phyloP scores from a whole-genome alignment of 2,329 filamentous ascomycete genomes.

The Cercospora beticola region DNA sequence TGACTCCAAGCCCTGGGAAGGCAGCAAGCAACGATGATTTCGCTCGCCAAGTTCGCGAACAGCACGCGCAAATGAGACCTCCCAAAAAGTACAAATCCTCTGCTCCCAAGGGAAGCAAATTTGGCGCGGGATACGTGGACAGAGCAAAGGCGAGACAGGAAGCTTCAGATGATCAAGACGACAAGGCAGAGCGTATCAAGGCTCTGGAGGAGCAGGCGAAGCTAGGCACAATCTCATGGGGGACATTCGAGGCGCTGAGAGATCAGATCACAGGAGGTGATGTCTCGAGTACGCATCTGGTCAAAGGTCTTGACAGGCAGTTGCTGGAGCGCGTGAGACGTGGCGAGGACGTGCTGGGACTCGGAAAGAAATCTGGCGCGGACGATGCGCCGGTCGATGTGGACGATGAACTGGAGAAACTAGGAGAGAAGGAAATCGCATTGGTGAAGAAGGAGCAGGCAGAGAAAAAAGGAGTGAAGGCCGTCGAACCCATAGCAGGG shows the following conservation, averaged over 20 bases:
- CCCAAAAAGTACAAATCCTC: conserved; percentile 69
- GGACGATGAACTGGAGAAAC: conserved; percentile 51
- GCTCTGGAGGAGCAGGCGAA: conserved; percentile 80
- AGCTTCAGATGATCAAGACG: conserved; percentile 52
- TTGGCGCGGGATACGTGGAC: conserved; percentile 80
- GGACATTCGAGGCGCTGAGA: conserved; percentile 72
- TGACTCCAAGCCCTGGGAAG: conserved; percentile 79
- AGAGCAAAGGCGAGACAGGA: conserved; percentile 65
- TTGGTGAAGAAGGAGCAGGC: conserved; percentile 61
- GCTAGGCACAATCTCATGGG: conserved; percentile 76
- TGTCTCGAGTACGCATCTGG: conserved; percentile 74
- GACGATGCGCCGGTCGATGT: conserved; percentile 32
- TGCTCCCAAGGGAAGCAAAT: conserved; percentile 77
- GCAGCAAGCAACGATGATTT: conserved; percentile 63
- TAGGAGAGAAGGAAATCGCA: conserved; percentile 67
- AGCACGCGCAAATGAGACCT: conserved; percentile 55
- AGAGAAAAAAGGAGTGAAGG: conserved; percentile 54
- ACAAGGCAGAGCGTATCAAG: conserved; percentile 66
- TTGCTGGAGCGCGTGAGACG: conserved; percentile 67
- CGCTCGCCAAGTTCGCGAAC: conserved; percentile 78
- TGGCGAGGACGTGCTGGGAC: conserved; percentile 60
- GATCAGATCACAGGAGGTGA: conserved; percentile 81
- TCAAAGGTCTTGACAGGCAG: conserved; percentile 89
- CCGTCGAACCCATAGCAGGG: conserved; percentile 44
- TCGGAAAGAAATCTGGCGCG: conserved; percentile 35